phyloP scores from a whole-genome alignment of 1,139 yeast species.

The Magnusiomyces suaveolens region DNA sequence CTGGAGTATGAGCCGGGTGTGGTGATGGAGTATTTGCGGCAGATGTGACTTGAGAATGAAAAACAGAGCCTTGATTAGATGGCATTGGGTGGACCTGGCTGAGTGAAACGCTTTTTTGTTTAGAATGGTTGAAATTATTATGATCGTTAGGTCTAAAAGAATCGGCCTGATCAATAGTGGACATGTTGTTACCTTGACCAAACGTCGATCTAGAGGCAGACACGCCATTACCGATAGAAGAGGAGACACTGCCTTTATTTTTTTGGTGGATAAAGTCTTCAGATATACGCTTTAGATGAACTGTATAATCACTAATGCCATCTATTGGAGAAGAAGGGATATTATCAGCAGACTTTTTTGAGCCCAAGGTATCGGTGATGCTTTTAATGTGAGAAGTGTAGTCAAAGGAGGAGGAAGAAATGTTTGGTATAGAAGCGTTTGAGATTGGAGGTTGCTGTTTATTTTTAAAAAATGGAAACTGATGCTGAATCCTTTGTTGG shows the following conservation, averaged over 20 bases:
- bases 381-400: constrained; percentile 58
- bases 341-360: background rate
- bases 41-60: background rate
- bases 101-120: background rate
- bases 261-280: background rate
- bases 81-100: background rate
- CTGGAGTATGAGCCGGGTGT: background rate
- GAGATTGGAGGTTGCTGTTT: background rate
- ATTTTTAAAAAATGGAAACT: background rate
- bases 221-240: background rate
- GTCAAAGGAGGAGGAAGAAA: constrained; percentile 35
- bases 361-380: constrained; percentile 29
- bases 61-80: background rate
- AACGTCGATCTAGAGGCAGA: background rate
- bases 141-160: no score
- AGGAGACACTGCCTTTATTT: background rate
- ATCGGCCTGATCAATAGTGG: no score
- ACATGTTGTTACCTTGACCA: background rate
- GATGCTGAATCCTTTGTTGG: background rate
- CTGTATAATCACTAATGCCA: background rate
- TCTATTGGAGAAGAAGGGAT: background rate
- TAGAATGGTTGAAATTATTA: background rate
- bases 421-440: background rate
- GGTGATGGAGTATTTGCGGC: background rate
- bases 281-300: background rate